Conservation (phyloP, 1,284 basidiomycete species). For the Hymenochaete sp. region DNA sequence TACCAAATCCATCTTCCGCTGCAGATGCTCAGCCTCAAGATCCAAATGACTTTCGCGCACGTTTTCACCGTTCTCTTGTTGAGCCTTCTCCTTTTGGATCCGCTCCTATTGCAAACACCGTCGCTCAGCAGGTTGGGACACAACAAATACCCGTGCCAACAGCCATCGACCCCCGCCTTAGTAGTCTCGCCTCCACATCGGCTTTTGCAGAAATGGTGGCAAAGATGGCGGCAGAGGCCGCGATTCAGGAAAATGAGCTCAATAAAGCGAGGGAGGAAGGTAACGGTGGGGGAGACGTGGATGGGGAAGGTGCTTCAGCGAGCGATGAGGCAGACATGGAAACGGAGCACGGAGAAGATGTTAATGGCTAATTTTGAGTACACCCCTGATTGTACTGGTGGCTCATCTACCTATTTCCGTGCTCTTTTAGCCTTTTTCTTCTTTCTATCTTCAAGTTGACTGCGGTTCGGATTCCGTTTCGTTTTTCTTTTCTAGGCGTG, state of each 20-base stretch:
- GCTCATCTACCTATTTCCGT: too few species aligned
- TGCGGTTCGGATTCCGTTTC: too few species aligned
- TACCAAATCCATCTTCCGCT: background rate
- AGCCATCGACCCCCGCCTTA: constrained; percentile 11
- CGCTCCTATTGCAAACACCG: background rate
- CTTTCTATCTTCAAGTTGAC: too few species aligned
- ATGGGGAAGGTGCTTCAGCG: constrained; percentile 7
- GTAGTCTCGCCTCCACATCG: background rate
- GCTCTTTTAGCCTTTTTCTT: too few species aligned
- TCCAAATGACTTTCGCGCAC: constrained; percentile 56
- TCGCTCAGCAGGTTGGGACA: constrained; percentile 18
- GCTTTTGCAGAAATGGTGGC: constrained; percentile 5
- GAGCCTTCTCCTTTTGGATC: constrained; percentile 55
- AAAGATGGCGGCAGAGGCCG: constrained; percentile 4
- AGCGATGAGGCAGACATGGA: constrained; percentile 7
- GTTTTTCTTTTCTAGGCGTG: too few species aligned
- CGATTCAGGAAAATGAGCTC: background rate
- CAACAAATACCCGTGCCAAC: background rate
- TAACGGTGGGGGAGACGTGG: background rate
- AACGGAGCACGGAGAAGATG: too few species aligned
- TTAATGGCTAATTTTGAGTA: too few species aligned
- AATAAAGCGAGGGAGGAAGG: too few species aligned
- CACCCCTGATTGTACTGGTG: too few species aligned
- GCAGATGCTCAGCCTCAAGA: constrained; percentile 20
- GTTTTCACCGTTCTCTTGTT: constrained; percentile 57